Evolutionary conservation across 805 yeast species (phyloP).

Genomic region (Candida yuanshanica): DNA sequence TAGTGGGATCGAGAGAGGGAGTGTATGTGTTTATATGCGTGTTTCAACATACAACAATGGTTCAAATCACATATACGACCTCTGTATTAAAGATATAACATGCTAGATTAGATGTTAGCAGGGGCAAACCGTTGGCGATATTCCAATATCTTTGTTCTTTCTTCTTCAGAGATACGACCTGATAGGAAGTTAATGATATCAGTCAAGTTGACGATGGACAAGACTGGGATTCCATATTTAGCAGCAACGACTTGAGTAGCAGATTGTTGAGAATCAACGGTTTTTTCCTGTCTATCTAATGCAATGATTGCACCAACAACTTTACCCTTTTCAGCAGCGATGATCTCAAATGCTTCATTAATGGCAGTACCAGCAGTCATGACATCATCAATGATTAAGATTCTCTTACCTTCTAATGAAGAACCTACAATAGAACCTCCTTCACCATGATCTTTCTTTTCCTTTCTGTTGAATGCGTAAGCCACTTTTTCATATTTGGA

Average conservation of each 20-base stretch:
- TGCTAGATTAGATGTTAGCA: slow-evolving; percentile 13
- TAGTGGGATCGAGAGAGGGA: no score
- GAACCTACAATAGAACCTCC: slow-evolving; percentile 95
- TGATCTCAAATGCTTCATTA: slow-evolving; percentile 85
- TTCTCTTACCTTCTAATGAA: slow-evolving; percentile 59
- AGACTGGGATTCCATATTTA: slow-evolving; percentile 74
- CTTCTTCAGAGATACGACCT: slow-evolving; percentile 50
- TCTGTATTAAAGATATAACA: no score
- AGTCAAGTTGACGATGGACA: slow-evolving; percentile 68
- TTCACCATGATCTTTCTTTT: slow-evolving; percentile 96
- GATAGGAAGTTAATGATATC: slow-evolving; percentile 66
- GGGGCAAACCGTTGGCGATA: slow-evolving; percentile 41
- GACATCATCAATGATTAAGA: slow-evolving; percentile 91
- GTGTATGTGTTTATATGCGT: no score
- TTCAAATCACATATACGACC: background rate
- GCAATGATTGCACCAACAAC: slow-evolving; percentile 87
- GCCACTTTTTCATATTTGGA: slow-evolving; percentile 65
- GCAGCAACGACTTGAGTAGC: slow-evolving; percentile 79
- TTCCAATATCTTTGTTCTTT: slow-evolving; percentile 50
- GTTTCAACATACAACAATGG: no score
- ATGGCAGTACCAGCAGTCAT: slow-evolving; percentile 99
- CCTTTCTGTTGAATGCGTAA: slow-evolving; percentile 95
- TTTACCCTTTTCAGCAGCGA: slow-evolving; percentile 59
- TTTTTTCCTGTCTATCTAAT: slow-evolving; percentile 87
- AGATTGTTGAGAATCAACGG: slow-evolving; percentile 61